These are phyloP conservation scores for Urostyla sp. DNA, from an alignment of 73 alveolate genomes.

Conservation along the genomic window DNA sequence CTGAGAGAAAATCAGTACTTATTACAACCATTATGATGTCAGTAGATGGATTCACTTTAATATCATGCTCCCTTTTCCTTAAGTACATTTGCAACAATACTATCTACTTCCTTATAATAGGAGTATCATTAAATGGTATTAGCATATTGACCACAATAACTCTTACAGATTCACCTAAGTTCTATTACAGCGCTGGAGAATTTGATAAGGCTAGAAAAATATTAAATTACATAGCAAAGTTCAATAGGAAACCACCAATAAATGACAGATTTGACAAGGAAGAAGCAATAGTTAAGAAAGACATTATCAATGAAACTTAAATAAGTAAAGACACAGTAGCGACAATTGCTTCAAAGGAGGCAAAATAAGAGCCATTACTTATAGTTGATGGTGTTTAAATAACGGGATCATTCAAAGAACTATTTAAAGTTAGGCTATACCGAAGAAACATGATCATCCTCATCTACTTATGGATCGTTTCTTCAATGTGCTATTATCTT, in stretches of 20 bases:
- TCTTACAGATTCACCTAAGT: slow-evolving; percentile 37
- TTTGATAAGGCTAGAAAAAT: slow-evolving; percentile 22
- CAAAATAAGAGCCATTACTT: no score
- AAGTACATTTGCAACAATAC: no score
- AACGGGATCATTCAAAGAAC: slow-evolving; percentile 10
- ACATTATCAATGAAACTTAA: not conserved
- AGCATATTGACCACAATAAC: not conserved
- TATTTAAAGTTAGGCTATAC: slow-evolving; percentile 5
- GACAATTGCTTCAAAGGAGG: not conserved
- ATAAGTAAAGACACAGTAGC: not conserved
- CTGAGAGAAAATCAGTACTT: not conserved
- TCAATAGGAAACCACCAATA: no score
- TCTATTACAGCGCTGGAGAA: slow-evolving; percentile 1
- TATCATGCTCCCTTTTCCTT: no score
- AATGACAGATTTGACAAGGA: no score
- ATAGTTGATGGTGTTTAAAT: not conserved
- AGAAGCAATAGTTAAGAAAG: not conserved
- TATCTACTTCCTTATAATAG: no score
- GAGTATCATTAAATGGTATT: not conserved
- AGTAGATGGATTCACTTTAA: no score
- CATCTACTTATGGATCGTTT: slow-evolving; percentile 40
- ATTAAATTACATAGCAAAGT: slow-evolving; percentile 3
- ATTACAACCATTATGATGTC: not conserved
- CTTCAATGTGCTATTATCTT: slow-evolving; percentile 52
- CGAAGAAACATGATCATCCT: slow-evolving; percentile 12